A percentile compares a stretch with the other conserved stretches of the same genome.
These are phyloP conservation scores for Fistulifera solaris DNA, from an alignment of 108 stramenopile genomes.

Conservation along the genomic window DNA sequence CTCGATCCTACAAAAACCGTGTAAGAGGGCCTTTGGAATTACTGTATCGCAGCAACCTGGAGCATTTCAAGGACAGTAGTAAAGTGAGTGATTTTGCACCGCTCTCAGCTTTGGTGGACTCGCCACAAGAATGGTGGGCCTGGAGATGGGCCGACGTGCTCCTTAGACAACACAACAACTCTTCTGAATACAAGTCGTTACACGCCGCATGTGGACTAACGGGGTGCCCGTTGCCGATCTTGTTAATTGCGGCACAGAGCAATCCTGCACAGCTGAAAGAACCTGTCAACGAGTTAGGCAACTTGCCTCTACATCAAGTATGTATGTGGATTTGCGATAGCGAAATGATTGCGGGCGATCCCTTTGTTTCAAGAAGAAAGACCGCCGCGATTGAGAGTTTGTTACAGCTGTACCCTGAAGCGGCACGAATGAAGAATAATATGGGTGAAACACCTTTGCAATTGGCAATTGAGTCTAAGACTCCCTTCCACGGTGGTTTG, in stretches of 20 bases:
- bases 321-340: slow-evolving; percentile 20
- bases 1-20: slow-evolving; percentile 18
- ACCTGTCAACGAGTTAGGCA: slow-evolving; percentile 13
- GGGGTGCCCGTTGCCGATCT: slow-evolving; percentile 23
- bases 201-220: slow-evolving; percentile 21
- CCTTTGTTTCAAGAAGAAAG: slow-evolving; percentile 20
- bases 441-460: slow-evolving; percentile 26
- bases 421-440: slow-evolving; percentile 18
- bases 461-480: slow-evolving; percentile 23
- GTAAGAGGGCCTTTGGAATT: slow-evolving; percentile 25
- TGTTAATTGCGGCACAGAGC: slow-evolving; percentile 17
- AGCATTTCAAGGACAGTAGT: slow-evolving; percentile 15
- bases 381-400: slow-evolving; percentile 17
- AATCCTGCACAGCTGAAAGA: slow-evolving; percentile 21
- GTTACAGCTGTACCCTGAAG: slow-evolving; percentile 24
- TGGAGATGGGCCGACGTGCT: slow-evolving; percentile 26
- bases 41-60: slow-evolving; percentile 28
- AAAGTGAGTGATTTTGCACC: slow-evolving; percentile 6
- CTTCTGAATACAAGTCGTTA: slow-evolving; percentile 17
- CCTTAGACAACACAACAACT: slow-evolving; percentile 21
- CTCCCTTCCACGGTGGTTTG: slow-evolving; percentile 29
- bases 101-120: slow-evolving; percentile 3
- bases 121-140: slow-evolving; percentile 28
- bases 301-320: slow-evolving; percentile 30
- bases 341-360: slow-evolving; percentile 11